phyloP scores from a whole-genome alignment of 1,139 yeast species.

The Geotrichum candidum region DNA sequence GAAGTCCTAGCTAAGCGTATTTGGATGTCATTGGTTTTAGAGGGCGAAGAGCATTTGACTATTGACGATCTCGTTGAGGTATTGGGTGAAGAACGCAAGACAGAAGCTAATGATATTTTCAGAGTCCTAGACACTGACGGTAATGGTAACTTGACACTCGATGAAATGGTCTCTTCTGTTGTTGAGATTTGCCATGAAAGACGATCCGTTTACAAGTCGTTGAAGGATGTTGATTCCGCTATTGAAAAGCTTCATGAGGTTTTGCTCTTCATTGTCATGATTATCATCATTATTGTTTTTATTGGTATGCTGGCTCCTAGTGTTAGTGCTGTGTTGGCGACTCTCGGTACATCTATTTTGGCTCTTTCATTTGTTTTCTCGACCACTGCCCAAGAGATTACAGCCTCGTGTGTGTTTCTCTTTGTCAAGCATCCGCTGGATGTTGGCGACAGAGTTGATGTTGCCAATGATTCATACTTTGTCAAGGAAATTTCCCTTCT shows the following conservation, averaged over 20 bases:
- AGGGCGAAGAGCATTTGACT: slow-evolving; percentile 34
- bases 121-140: slow-evolving; percentile 36
- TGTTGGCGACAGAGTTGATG: slow-evolving; percentile 39
- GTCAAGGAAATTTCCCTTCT: slow-evolving; percentile 37
- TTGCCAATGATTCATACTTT: slow-evolving; percentile 23
- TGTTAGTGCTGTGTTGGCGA: slow-evolving; percentile 39
- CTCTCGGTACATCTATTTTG: slow-evolving; percentile 38
- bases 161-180: slow-evolving; percentile 36
- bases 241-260: slow-evolving; percentile 38
- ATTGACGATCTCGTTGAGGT: slow-evolving; percentile 37
- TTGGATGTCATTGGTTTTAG: slow-evolving; percentile 41
- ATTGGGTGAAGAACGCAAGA: slow-evolving; percentile 31
- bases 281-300: slow-evolving; percentile 36
- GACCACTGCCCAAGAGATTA: slow-evolving; percentile 38
- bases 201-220: slow-evolving; percentile 35
- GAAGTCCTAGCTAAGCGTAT: slow-evolving; percentile 37
- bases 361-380: slow-evolving; percentile 40
- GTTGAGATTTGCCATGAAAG: slow-evolving; percentile 35
- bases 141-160: slow-evolving; percentile 36
- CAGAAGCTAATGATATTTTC: slow-evolving; percentile 35
- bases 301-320: slow-evolving; percentile 41
- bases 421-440: slow-evolving; percentile 42
- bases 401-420: slow-evolving; percentile 38
- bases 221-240: slow-evolving; percentile 40
- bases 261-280: slow-evolving; percentile 33